Evolutionary conservation across 169 alveolate species (phyloP), one percentile per base, ranked within the genome.

Genomic region (Sarcocystis neurona): DNA sequence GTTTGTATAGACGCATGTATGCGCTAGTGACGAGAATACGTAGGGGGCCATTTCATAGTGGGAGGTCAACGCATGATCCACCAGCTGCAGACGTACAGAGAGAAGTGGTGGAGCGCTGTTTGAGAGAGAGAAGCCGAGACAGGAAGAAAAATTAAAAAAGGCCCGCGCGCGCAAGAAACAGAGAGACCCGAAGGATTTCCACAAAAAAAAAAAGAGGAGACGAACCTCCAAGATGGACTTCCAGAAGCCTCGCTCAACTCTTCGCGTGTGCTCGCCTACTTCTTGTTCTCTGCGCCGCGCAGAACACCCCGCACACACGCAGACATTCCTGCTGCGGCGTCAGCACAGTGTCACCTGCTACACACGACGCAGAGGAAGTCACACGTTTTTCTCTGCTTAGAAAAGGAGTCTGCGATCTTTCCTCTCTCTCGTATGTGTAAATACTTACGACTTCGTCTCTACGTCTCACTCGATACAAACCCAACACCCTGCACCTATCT

Each of bases 221-320:
- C 84, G 60, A 37, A 87, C 91, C 87, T 87, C 79, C n/a, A 87
- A 47, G 41, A 87, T 87, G 53, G 82, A 70, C 46, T 74, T 84
- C 91, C 91, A 87, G 75, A 87, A 87, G n/a, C 91, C 91, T n/a
- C 87, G 87, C 47, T 87, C 91, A 43, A 87, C 91, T 27, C 91
- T 60, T 37, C 74, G 47, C 8, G 91, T 87, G 84, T 87, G 84
- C 48, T 70, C 75, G 56, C 91, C 91, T 18, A 87, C 91, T 77
- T 87, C 91, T 34, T 87, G 85, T 48, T 74, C 88, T 27, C 91
- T 87, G 75, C 30, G 39, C 2, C 30, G 6, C 39, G 78, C 56
- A n/a, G 27, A 41, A 46, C 18, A 12, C 12, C 6, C 4, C 46
- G n/a, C 79, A 34, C 79, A 68, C 79, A 68, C 41, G 43, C 27